Conservation (phyloP, 2,329 filamentous ascomycete genomes). For the Aureobasidium sp. region DNA sequence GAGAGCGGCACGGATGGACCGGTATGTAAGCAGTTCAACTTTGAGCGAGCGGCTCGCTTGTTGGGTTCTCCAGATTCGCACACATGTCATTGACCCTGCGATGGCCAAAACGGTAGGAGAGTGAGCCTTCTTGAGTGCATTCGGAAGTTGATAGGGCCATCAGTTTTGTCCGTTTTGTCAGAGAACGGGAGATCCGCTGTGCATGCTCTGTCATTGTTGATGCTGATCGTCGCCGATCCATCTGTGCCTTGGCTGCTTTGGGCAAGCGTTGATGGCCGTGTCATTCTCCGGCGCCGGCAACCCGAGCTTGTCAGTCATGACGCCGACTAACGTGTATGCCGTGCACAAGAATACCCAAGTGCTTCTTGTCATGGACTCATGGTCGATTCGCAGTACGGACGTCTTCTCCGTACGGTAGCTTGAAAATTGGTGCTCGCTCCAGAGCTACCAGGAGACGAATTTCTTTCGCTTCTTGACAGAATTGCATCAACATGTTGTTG, state of each 20-base stretch:
- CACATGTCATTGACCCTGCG: not conserved
- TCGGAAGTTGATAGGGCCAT: not conserved
- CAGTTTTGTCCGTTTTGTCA: not conserved
- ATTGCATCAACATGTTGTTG: too few species aligned
- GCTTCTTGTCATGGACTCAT: too few species aligned
- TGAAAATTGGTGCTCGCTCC: too few species aligned
- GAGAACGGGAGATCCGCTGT: not conserved
- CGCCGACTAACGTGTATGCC: too few species aligned
- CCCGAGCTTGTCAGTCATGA: too few species aligned
- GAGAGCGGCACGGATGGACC: slow-evolving; percentile 5
- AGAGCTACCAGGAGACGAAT: too few species aligned
- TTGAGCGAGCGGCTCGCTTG: not conserved
- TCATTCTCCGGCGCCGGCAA: too few species aligned
- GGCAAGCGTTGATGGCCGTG: too few species aligned
- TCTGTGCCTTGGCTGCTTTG: not conserved
- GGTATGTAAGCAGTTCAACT: not conserved
- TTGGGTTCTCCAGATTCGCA: not conserved
- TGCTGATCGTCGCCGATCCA: slow-evolving; percentile 4
- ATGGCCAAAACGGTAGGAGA: not conserved
- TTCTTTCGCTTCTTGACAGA: too few species aligned
- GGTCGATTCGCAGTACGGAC: too few species aligned
- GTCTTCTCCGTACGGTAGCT: too few species aligned
- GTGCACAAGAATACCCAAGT: too few species aligned
- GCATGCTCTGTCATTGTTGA: not conserved
- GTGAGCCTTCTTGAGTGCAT: not conserved